A percentile compares a stretch with the other conserved stretches of the same genome.
These are phyloP conservation scores for Azolla pinnata DNA, from an alignment of 75 land plant species.

Conservation along the genomic window DNA sequence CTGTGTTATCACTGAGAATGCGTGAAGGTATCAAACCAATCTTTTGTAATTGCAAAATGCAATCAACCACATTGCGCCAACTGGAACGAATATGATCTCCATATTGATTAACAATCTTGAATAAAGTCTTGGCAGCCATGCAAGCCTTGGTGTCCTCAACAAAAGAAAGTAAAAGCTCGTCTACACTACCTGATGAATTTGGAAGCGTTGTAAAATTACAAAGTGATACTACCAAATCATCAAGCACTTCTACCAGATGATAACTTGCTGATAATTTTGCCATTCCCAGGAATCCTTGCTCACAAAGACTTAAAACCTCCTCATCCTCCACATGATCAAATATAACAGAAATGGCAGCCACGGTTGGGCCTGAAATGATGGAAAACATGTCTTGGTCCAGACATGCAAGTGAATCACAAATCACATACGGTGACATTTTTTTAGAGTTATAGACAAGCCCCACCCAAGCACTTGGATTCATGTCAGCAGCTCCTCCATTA, in stretches of 20 bases:
- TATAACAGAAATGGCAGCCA: conserved; percentile 96
- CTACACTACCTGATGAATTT: conserved; percentile 47
- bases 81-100: conserved; percentile 71
- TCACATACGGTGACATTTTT: conserved; percentile 57
- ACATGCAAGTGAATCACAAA: conserved; percentile 50
- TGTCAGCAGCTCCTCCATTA: conserved; percentile 72
- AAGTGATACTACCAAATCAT: conserved; percentile 73
- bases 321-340: conserved; percentile 88
- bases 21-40: conserved; percentile 70
- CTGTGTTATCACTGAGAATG: conserved; percentile 70
- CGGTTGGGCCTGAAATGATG: conserved; percentile 91
- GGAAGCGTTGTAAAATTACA: conserved; percentile 76
- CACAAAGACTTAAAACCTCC: conserved; percentile 56
- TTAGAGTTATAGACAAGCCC: conserved; percentile 71
- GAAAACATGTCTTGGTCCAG: conserved; percentile 98
- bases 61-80: conserved; percentile 77
- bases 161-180: conserved; percentile 64
- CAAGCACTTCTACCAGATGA: conserved; percentile 74
- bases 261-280: conserved; percentile 79
- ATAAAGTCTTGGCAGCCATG: conserved; percentile 69
- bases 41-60: conserved; percentile 71
- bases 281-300: conserved; percentile 66
- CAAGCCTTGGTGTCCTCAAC: conserved; percentile 74
- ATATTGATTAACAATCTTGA: conserved; percentile 70
- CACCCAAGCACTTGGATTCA: conserved; percentile 93